Conservation (phyloP, 768 basidiomycete species). For the Gyrodon lividus region DNA sequence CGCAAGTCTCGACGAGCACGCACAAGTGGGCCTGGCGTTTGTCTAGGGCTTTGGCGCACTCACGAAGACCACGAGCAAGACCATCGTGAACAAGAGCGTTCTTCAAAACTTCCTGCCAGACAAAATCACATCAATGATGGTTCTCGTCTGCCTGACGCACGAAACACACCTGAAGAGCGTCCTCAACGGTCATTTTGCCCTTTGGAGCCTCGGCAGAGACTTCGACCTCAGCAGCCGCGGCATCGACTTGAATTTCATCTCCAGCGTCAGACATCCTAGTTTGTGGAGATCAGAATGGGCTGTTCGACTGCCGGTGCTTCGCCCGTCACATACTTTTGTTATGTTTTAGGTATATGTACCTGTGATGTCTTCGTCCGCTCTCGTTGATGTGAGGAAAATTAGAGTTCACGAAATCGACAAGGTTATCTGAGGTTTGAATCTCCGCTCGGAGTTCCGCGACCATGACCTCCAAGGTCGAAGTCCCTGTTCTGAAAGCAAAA, state of each 20-base stretch:
- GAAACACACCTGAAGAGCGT: constrained; percentile 76
- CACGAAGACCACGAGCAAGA: constrained; percentile 95
- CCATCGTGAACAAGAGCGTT: constrained; percentile 98
- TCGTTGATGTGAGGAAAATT: constrained; percentile 83
- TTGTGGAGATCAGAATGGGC: constrained; percentile 4
- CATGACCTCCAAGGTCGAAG: too few relatives aligned
- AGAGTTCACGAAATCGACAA: constrained; percentile 41
- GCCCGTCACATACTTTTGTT: constrained; percentile 39
- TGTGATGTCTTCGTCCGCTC: constrained; percentile 93
- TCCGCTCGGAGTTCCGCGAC: constrained; percentile 54
- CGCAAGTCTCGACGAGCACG: constrained; percentile 98
- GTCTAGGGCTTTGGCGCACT: constrained; percentile 97
- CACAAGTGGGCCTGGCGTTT: constrained; percentile 98
- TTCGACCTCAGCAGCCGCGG: constrained; percentile 64
- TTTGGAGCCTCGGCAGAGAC: constrained; percentile 88
- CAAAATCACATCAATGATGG: neutral
- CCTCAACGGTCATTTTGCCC: constrained; percentile 95
- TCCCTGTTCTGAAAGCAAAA: neutral
- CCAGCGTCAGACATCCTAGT: constrained; percentile 94
- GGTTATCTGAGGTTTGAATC: constrained; percentile 40
- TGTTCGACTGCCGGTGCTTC: constrained; percentile 6
- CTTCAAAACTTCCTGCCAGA: constrained; percentile 91
- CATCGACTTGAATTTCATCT: constrained; percentile 87
- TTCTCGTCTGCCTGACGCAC: neutral
- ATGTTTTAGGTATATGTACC: constrained; percentile 22